These are phyloP conservation scores for Psophocarpus tetragonolobus DNA, from an alignment of 306 rosid genomes.

Conservation along the genomic window DNA sequence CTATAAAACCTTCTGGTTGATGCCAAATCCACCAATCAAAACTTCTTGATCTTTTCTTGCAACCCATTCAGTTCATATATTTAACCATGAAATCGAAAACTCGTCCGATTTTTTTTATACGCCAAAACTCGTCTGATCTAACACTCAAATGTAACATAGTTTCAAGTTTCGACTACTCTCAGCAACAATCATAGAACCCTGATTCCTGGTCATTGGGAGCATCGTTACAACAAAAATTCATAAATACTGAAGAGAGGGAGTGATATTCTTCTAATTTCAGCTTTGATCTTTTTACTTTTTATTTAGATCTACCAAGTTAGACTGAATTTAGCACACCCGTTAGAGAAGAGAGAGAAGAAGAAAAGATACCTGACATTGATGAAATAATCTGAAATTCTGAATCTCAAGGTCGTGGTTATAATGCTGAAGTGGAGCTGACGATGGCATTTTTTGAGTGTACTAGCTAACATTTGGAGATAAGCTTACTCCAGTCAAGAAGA, in stretches of 20 bases:
- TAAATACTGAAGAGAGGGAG: background rate
- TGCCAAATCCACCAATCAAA: no score
- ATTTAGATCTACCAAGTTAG: background rate
- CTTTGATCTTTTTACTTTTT: conserved; percentile 11
- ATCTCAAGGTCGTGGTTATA: background rate
- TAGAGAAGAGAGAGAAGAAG: background rate
- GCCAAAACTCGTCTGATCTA: no score
- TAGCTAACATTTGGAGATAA: conserved; percentile 17
- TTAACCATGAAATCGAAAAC: no score
- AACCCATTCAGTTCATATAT: no score
- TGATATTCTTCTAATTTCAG: background rate
- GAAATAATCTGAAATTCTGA: conserved; percentile 1
- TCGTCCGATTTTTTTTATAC: no score
- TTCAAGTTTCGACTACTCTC: no score
- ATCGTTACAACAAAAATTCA: background rate
- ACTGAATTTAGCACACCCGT: background rate
- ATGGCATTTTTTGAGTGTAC: background rate
- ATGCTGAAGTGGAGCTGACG: background rate
- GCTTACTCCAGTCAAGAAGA: background rate
- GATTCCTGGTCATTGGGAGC: background rate
- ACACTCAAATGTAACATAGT: no score
- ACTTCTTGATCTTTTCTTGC: no score
- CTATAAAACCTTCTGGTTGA: conserved; percentile 38
- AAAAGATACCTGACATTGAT: background rate
- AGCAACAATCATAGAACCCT: no score